phyloP scores from a whole-genome alignment of 805 yeast species.

The Cyberlindnera samutprakarnensis region DNA sequence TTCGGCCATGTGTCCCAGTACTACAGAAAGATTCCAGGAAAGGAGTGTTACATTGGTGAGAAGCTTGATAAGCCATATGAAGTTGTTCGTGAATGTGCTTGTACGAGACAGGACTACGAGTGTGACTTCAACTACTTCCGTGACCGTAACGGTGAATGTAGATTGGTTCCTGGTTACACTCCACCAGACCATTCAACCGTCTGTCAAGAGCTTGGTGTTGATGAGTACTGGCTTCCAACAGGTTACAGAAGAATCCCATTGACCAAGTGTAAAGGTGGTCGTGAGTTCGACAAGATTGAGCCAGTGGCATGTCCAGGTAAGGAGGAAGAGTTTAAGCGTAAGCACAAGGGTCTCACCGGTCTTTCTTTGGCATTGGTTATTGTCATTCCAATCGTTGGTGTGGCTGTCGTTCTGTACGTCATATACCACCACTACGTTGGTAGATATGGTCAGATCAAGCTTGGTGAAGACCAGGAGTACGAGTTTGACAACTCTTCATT shows the following conservation, averaged over 20 bases:
- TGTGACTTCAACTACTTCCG: conserved; percentile 84
- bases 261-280: conserved; percentile 82
- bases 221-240: conserved; percentile 80
- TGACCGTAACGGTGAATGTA: conserved; percentile 76
- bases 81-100: conserved; percentile 61
- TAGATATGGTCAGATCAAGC: conserved; percentile 77
- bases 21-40: conserved; percentile 48
- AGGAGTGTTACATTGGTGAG: conserved; percentile 59
- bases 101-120: conserved; percentile 83
- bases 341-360: conserved; percentile 50
- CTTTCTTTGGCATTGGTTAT: conserved; percentile 45
- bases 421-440: conserved; percentile 77
- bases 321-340: conserved; percentile 48
- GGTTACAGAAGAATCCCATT: conserved; percentile 86
- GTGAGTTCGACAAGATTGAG: conserved; percentile 55
- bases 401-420: conserved; percentile 53
- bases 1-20: conserved; percentile 66
- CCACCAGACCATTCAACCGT: conserved; percentile 58
- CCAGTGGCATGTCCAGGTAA: conserved; percentile 86
- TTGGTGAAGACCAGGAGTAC: conserved; percentile 70
- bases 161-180: conserved; percentile 63
- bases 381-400: conserved; percentile 45
- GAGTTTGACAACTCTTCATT: conserved; percentile 58
- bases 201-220: conserved; percentile 48
- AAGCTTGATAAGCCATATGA: conserved; percentile 52